phyloP scores from a whole-genome alignment of 345 rosid genomes.

The Eucalyptus regnans region DNA sequence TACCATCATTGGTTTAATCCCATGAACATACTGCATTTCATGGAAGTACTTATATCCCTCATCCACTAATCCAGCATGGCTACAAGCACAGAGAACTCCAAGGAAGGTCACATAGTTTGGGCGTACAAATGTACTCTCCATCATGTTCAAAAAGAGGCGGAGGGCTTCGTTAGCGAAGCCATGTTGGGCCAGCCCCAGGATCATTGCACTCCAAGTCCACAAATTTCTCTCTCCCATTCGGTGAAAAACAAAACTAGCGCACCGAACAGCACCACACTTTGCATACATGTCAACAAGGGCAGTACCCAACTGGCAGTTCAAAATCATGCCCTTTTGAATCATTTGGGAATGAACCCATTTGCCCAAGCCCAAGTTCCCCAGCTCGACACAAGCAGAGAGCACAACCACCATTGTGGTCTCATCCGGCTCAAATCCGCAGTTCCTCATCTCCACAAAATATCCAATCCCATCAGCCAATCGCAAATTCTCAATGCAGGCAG shows the following conservation, averaged over 20 bases:
- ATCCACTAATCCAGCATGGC: slow-evolving; percentile 66
- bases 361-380: slow-evolving; percentile 64
- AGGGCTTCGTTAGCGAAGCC: slow-evolving; percentile 62
- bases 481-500: slow-evolving; percentile 38
- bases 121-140: slow-evolving; percentile 12
- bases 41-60: slow-evolving; percentile 52
- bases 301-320: slow-evolving; percentile 63
- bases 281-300: slow-evolving; percentile 80
- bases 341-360: slow-evolving; percentile 57
- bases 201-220: slow-evolving; percentile 97
- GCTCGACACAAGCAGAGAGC: slow-evolving; percentile 40
- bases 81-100: slow-evolving; percentile 77
- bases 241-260: slow-evolving; percentile 39
- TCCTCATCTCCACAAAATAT: slow-evolving; percentile 43
- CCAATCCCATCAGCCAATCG: slow-evolving; percentile 25
- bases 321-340: slow-evolving; percentile 34
- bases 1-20: slow-evolving; percentile 55
- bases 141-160: slow-evolving; percentile 40
- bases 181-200: slow-evolving; percentile 68
- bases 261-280: slow-evolving; percentile 45
- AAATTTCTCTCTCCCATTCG: slow-evolving; percentile 49
- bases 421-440: slow-evolving; percentile 33
- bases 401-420: slow-evolving; percentile 69
- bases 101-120: slow-evolving; percentile 85
- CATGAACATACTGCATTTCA: slow-evolving; percentile 54